phyloP scores from a whole-genome alignment of 1,139 yeast genomes.

The Magnusiomyces fungicola region DNA sequence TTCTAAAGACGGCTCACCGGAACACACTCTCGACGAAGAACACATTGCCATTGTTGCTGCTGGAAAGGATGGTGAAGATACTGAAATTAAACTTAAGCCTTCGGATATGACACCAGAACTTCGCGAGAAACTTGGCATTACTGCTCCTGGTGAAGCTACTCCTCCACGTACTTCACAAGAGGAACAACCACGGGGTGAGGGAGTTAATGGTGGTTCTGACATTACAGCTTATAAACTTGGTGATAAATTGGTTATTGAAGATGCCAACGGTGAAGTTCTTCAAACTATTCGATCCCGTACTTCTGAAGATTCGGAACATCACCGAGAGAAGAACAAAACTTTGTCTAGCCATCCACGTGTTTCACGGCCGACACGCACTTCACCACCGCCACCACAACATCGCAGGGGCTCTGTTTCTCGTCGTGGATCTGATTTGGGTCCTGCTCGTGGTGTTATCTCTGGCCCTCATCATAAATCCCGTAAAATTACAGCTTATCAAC shows the following conservation, averaged over 20 bases:
- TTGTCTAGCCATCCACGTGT: too few species aligned
- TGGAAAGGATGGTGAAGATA: not conserved
- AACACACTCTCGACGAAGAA: not conserved
- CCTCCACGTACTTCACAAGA: too few species aligned
- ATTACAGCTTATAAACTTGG: slow-evolving; percentile 69
- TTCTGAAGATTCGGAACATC: too few species aligned
- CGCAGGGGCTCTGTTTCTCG: not conserved
- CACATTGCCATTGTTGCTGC: not conserved
- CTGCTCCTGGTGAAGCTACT: not conserved
- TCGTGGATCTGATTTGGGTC: not conserved
- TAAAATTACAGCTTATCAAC: slow-evolving; percentile 48
- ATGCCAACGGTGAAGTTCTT: slow-evolving; percentile 71
- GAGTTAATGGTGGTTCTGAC: slow-evolving; percentile 15
- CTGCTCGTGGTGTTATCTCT: not conserved
- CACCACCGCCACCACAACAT: not conserved
- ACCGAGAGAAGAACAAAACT: too few species aligned
- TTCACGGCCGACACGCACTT: not conserved
- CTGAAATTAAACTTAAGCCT: not conserved
- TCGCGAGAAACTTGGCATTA: not conserved
- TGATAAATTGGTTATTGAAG: slow-evolving; percentile 61
- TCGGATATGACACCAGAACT: not conserved
- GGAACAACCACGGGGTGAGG: too few species aligned
- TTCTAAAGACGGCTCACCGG: not conserved
- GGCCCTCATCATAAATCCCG: slow-evolving; percentile 4
- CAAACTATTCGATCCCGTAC: slow-evolving; percentile 28